Percentiles rank a stretch among this genome's conserved stretches.
These are phyloP conservation scores for Eimeria zaria DNA, from an alignment of 169 alveolate genomes.

Conservation along the genomic window DNA sequence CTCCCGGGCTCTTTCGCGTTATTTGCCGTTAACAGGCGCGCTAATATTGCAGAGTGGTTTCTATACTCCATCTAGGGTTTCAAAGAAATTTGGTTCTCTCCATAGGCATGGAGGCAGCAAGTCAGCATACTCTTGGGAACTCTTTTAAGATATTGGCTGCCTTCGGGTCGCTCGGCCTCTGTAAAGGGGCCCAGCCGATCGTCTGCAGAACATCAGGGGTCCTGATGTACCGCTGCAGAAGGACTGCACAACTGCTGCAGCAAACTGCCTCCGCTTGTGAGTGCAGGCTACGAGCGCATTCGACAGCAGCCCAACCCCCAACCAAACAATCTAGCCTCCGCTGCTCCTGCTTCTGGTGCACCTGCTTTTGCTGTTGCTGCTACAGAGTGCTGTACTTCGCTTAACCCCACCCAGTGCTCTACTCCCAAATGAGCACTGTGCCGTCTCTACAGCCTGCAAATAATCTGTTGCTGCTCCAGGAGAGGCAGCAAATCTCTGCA, in stretches of 20 bases:
- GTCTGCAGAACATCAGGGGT: neutral
- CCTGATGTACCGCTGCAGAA: neutral
- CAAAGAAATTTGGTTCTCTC: neutral
- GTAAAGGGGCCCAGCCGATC: neutral
- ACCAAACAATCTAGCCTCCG: neutral
- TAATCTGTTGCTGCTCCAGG: slow-evolving; percentile 46
- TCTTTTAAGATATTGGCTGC: neutral
- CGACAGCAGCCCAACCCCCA: neutral
- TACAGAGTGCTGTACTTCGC: neutral
- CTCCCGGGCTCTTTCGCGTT: too few species aligned
- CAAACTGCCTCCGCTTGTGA: slow-evolving; percentile 13
- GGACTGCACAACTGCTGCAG: neutral
- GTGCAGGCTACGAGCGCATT: neutral
- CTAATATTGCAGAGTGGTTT: too few species aligned
- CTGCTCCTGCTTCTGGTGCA: too few species aligned
- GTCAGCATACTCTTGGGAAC: neutral
- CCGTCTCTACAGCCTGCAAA: slow-evolving; percentile 66
- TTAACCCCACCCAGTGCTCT: neutral
- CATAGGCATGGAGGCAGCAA: neutral
- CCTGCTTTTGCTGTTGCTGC: neutral
- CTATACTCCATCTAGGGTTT: neutral
- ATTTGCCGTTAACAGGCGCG: too few species aligned
- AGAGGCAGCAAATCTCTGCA: slow-evolving; percentile 32
- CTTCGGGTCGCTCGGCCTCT: neutral
- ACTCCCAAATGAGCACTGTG: slow-evolving; percentile 30